Base-by-base conservation (phyloP, 2,329 filamentous ascomycete genomes). In the Cladophialophora exuberans region DNA sequence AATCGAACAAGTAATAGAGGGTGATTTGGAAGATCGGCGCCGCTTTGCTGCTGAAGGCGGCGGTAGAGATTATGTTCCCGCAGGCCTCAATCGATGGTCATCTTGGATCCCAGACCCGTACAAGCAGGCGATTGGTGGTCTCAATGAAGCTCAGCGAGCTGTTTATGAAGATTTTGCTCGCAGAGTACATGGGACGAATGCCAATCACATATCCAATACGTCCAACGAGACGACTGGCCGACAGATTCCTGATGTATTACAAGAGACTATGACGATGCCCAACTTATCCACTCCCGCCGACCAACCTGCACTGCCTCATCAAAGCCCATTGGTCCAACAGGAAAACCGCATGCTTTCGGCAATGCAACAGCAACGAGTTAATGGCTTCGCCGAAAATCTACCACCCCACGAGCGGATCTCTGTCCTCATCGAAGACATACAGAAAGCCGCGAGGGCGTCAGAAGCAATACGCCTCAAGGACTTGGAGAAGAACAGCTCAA, bases 131-230 rank as follows among this genome's bases (percentile, higher is more conserved):
- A 86, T 90, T 10, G 82, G 82, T 47, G 93, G 93, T 3, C 76
- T 99, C 47, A 97, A 96, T 67, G 81, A 88, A 20, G 90, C 97
- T 66, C 94, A 99, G 67, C 84, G 97, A 77, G 89, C 89, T 9
- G 95, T 99, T 22, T 99, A 99, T 67, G 92, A 97, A 67, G 92
- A 97, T 60, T 99, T 99, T 71, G 90, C 90, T 7, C 83, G 91
- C 52, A 90, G 96, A 69, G 87, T 90, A 23, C 87, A 90, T 52
- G 83, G 81, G n/a, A 73, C 81, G 36, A 71, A 67, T 70, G 79
- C 67, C 63, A 79, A 58, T 70, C 85, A 74, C 68, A 79, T 67
- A 67, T 84, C 71, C 70, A 84, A 69, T 70, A 70, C 74, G 6
- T 82, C 82, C 2, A 79, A 82, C 44, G 84, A 86, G 59, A 78